These are phyloP conservation scores for Calonectria crousiana DNA, from an alignment of 2,329 filamentous ascomycete genomes.

Conservation along the genomic window DNA sequence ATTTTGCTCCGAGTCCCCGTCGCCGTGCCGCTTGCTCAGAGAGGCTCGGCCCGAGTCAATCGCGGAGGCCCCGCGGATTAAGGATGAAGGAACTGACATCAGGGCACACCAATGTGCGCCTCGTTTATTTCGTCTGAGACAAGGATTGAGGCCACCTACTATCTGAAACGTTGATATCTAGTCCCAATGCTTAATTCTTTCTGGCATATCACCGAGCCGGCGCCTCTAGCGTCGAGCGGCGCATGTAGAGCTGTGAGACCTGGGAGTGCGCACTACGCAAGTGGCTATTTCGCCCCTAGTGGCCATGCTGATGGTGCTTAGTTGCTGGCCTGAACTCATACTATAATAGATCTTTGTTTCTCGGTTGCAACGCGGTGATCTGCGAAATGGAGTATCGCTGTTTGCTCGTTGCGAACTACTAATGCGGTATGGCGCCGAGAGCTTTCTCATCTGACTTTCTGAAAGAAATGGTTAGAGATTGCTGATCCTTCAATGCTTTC, in stretches of 20 bases:
- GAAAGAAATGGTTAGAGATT: background rate
- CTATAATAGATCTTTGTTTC: background rate
- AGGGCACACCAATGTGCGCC: background rate
- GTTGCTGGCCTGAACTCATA: background rate
- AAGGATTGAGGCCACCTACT: background rate
- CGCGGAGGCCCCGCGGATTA: background rate
- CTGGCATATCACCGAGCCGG: background rate
- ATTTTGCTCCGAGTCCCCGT: constrained; percentile 11
- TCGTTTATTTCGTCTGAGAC: background rate
- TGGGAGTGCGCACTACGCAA: background rate
- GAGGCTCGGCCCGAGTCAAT: constrained; percentile 19
- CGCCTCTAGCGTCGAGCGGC: background rate
- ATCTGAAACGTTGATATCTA: background rate
- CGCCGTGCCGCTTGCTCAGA: constrained; percentile 5
- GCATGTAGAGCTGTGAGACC: background rate
- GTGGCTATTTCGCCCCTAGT: background rate
- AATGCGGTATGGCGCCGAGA: background rate
- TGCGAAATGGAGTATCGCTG: background rate
- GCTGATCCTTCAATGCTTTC: background rate
- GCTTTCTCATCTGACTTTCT: background rate
- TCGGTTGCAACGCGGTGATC: background rate
- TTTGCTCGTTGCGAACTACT: background rate
- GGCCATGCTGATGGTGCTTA: background rate
- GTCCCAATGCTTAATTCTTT: background rate
- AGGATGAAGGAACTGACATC: background rate